Conservation (phyloP, 2,329 filamentous ascomycete genomes). For the Penicillium sp. region DNA sequence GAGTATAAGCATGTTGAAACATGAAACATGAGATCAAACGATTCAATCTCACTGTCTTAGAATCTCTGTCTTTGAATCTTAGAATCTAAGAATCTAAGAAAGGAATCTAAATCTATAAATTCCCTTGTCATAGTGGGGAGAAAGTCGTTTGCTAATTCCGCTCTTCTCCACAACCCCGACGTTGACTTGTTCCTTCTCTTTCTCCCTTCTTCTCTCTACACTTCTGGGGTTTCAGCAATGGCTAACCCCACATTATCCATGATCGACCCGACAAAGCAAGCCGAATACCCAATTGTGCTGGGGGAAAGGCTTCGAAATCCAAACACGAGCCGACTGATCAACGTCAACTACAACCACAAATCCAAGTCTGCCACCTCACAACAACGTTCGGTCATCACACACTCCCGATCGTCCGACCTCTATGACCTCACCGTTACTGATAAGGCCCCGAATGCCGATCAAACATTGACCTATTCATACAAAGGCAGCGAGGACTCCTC, state of each 20-base stretch:
- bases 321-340: conserved; percentile 33
- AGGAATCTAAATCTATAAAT: not conserved
- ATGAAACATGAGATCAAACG: not conserved
- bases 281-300: conserved; percentile 47
- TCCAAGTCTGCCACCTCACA: conserved; percentile 41
- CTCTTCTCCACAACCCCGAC: conserved; percentile 8
- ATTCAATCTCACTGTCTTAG: too few relatives aligned
- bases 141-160: not conserved
- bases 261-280: conserved; percentile 46
- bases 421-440: conserved; percentile 45
- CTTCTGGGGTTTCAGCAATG: conserved; percentile 19
- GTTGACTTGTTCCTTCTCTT: not conserved
- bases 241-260: conserved; percentile 35
- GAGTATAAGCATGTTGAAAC: not conserved
- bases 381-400: conserved; percentile 40
- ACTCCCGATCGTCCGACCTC: conserved; percentile 33
- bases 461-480: conserved; percentile 41
- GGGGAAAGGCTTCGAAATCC: conserved; percentile 40
- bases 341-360: conserved; percentile 49
- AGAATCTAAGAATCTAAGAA: not conserved
- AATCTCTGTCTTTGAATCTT: not conserved
- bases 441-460: conserved; percentile 40
- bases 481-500: conserved; percentile 42
- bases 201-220: not conserved
- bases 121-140: conserved; percentile 1